Evolutionary conservation across 1,284 basidiomycete genomes (phyloP).

Genomic region (Rhizoctonia solani): DNA sequence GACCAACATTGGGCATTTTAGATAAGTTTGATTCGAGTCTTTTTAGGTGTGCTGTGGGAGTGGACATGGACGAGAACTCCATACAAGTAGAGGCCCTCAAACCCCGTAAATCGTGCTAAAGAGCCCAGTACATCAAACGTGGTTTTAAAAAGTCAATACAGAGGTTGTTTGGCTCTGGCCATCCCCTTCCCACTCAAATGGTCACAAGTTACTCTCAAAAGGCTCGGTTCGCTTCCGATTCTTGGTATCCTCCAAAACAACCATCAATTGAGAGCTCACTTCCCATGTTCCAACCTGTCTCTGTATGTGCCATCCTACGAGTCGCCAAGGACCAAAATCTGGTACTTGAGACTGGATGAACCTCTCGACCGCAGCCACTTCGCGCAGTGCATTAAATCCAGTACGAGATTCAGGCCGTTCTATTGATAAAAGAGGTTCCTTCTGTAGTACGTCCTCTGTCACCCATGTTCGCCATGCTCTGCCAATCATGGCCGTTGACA

Average conservation of each 20-base stretch:
- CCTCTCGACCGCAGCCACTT: background rate
- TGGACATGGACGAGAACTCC: no score
- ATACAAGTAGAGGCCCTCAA: no score
- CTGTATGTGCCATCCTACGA: background rate
- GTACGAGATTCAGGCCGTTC: background rate
- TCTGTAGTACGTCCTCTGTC: background rate
- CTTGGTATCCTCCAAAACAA: background rate
- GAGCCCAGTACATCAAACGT: no score
- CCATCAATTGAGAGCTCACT: background rate
- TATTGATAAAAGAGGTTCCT: background rate
- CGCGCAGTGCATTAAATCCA: background rate
- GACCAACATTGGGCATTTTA: no score
- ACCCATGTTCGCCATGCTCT: background rate
- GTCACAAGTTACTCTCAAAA: no score
- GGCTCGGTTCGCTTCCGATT: no score
- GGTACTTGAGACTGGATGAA: background rate
- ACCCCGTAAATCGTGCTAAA: no score
- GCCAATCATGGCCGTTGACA: background rate
- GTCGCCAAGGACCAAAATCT: background rate
- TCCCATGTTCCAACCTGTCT: background rate
- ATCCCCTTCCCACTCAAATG: no score
- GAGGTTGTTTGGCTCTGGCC: no score
- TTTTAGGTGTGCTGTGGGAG: no score
- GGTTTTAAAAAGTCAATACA: no score
- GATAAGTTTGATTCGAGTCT: no score